Percentiles rank a stretch among this genome's conserved stretches.
Conservation (phyloP, 1,284 basidiomycete species). For the Austroboletus rostrupii region DNA sequence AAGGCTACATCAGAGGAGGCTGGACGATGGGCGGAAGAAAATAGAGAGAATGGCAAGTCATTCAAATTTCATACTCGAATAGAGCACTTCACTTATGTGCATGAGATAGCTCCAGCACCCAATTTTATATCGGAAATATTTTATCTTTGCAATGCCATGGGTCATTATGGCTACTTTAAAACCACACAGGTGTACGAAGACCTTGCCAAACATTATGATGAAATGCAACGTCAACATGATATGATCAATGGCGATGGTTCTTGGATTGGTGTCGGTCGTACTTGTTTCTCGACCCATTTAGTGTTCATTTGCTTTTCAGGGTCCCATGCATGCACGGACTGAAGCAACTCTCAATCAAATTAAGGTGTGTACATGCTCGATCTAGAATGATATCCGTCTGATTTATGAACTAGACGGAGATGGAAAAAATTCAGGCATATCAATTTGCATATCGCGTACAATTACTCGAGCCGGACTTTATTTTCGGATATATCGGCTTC, state of each 20-base stretch:
- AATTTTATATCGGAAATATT: constrained; percentile 98
- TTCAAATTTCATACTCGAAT: background rate
- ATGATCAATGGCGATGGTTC: constrained; percentile 72
- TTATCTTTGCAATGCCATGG: constrained; percentile 81
- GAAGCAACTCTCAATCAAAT: constrained; percentile 67
- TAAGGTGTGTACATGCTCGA: constrained; percentile 51
- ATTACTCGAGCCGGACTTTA: constrained; percentile 82
- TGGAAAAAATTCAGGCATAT: constrained; percentile 63
- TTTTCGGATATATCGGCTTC: constrained; percentile 79
- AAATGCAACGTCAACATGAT: constrained; percentile 76
- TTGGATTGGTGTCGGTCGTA: constrained; percentile 68
- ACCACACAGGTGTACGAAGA: constrained; percentile 75
- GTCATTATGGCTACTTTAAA: constrained; percentile 82
- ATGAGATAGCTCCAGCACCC: constrained; percentile 44
- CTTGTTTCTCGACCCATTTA: constrained; percentile 1
- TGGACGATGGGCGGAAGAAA: constrained; percentile 61
- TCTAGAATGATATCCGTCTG: background rate
- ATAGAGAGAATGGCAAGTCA: constrained; percentile 42
- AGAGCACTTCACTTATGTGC: background rate
- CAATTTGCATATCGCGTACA: constrained; percentile 84
- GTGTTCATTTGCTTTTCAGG: constrained; percentile 37
- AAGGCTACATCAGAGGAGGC: constrained; percentile 87
- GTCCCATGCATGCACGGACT: constrained; percentile 63
- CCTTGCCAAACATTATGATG: constrained; percentile 70
- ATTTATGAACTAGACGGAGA: constrained; percentile 48